Evolutionary conservation across 2,329 filamentous ascomycete species (phyloP), one percentile per base, ranked within the genome.

Genomic region (Beauveria varroae): DNA sequence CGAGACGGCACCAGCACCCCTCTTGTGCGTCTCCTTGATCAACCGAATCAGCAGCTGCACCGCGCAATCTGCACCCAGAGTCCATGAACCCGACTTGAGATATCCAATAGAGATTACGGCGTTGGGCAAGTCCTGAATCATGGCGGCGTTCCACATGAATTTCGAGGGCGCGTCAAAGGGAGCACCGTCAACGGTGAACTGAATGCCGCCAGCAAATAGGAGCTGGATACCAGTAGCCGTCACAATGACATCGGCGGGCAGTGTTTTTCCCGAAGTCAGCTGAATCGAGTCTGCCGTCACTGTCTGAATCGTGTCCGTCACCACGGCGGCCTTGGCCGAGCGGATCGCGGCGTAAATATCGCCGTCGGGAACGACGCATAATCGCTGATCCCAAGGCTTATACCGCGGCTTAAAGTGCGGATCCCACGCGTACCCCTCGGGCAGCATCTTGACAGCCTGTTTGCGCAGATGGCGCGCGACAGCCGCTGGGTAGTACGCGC

Each of bases 361-460:
- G 12, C 78, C 81, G 53, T 82, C 76, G 0, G 79, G 80, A 16
- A 73, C 86, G 62, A 91, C 76, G 67, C 91, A 95, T 6, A 95
- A 75, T 0, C 91, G 83, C 71, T 96, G 90, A 59, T 91, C 82
- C 80, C 89, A 87, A 0, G 86, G 86, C 41, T 82, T 79, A 67
- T 90, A 89, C 2, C 71, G 71, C 0, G 87, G 87, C 6, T 80
- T 82, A 72, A 90, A 90, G 70, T 90, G 83, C 1, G 83, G 79
- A 61, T 87, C 80, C 49, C 81, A 71, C 2, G 84, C 79, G 34
- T 86, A 72, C 14, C 76, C 72, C 7, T 71, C 69, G 0, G 87
- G 86, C 0, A 91, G 76, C 44, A 78, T 73, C n/a, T 69, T 66
- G 50, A 83, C 80, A 30, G 69, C 70, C 3, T 68, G 67, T 20